Conservation (phyloP, 1,139 yeast genomes). For the Meyerozyma elateridarum region DNA sequence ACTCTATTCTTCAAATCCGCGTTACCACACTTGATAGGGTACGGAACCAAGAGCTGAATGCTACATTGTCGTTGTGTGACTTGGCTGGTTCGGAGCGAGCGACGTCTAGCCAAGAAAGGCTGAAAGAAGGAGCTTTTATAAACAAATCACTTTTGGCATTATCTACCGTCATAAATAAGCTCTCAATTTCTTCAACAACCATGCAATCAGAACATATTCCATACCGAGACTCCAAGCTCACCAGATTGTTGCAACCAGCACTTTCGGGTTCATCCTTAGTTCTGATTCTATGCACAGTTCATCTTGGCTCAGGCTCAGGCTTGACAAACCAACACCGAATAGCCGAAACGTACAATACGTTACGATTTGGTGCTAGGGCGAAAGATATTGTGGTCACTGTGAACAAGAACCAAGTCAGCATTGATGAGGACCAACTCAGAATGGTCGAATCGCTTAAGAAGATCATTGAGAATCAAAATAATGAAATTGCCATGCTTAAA, state of each 20-base stretch:
- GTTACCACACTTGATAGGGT: constrained; percentile 41
- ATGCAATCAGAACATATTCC: constrained; percentile 59
- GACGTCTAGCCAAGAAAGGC: constrained; percentile 70
- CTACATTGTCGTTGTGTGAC: constrained; percentile 85
- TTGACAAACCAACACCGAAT: constrained; percentile 38
- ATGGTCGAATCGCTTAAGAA: constrained; percentile 43
- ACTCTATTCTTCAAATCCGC: constrained; percentile 78
- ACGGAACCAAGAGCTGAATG: constrained; percentile 40
- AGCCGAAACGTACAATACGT: constrained; percentile 80
- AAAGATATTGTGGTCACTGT: constrained; percentile 76
- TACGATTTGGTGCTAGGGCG: constrained; percentile 91
- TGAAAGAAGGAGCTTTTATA: constrained; percentile 90
- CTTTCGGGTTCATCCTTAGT: constrained; percentile 82
- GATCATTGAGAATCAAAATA: constrained; percentile 42
- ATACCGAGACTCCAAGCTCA: constrained; percentile 86
- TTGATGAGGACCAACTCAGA: constrained; percentile 39
- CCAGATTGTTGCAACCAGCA: constrained; percentile 86
- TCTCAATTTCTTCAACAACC: constrained; percentile 40
- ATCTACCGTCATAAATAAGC: constrained; percentile 81
- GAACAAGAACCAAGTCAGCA: constrained; percentile 42
- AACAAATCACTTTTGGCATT: constrained; percentile 85
- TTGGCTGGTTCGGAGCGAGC: constrained; percentile 96
- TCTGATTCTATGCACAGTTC: constrained; percentile 84
- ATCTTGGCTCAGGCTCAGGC: constrained; percentile 40
- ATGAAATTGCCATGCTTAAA: constrained; percentile 33